Evolutionary conservation across 768 basidiomycete species (phyloP), one percentile per base, ranked within the genome.

Genomic region (Boletellus emodensis): DNA sequence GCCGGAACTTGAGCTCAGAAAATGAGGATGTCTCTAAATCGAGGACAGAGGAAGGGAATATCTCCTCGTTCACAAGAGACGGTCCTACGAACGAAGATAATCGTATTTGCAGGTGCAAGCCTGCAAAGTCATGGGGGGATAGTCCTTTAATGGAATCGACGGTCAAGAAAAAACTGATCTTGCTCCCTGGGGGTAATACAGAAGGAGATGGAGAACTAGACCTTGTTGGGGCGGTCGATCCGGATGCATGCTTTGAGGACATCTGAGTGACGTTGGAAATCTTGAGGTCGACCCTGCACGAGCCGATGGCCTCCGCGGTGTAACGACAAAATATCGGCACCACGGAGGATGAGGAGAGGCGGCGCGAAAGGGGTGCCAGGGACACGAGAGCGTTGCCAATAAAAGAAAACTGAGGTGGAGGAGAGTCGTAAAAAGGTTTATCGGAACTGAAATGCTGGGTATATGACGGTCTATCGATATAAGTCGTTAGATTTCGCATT

Each of bases 251-350:
- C 68, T 80, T 82, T 7, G 82, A 68, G 2, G 85, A 75, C 37
- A 81, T 66, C 41, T 64, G 64, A 24, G 82, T 72, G 35, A 89
- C 80, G 54, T 83, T 90, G 56, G 87, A 78, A 39, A 92, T 79
- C 70, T 84, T 90, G 69, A 96, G 77, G 56, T 87, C 84, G 47
- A 96, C 76, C 20, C 92, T 83, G 71, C 94, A 97, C 24, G 91
- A 92, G 2, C 95, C 96, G 56, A 97, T 93, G 2, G 94, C 94
- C 64, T 97, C 95, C 41, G 91, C 80, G 1, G 94, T 96, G 62
- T 94, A 95, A 30, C 89, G 83, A 63, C 92, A 95, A 66, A 92
- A 91, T 62, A 99, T 93, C 1, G 94, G 93, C 14, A 90, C 81
- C 0, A 77, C 80, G n/a, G 82, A 83, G 3, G 79, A 76, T 1